Conservation (phyloP, 768 basidiomycete genomes). For the Tulasnella sp. region DNA sequence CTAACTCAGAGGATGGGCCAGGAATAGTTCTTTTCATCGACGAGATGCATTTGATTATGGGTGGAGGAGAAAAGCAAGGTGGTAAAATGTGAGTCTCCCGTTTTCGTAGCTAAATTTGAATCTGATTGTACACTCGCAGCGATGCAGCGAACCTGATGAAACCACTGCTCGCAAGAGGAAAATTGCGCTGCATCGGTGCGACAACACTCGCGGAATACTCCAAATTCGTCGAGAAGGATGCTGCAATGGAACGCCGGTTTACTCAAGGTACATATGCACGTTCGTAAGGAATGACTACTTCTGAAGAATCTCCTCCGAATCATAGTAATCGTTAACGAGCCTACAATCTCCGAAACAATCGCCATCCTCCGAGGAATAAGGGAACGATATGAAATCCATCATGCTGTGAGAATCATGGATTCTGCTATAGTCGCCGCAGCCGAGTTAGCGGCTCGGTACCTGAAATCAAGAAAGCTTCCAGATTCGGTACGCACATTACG, state of each 20-base stretch:
- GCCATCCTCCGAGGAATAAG: constrained; percentile 86
- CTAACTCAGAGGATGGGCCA: constrained; percentile 55
- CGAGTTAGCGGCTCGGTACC: constrained; percentile 80
- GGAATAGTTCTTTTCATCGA: constrained; percentile 90
- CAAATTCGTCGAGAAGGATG: constrained; percentile 86
- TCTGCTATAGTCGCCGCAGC: constrained; percentile 79
- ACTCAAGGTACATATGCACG: too few relatives aligned
- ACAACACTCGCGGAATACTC: constrained; percentile 87
- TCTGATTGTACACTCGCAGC: too few relatives aligned
- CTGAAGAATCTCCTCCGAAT: too few relatives aligned
- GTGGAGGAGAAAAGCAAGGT: too few relatives aligned
- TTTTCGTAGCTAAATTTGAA: too few relatives aligned
- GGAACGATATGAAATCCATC: constrained; percentile 85
- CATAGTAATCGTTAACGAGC: constrained; percentile 81
- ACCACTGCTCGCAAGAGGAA: constrained; percentile 78
- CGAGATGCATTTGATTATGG: constrained; percentile 89
- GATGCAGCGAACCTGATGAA: constrained; percentile 65
- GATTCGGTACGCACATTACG: not conserved
- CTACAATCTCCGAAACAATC: constrained; percentile 75
- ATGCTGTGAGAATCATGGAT: constrained; percentile 79
- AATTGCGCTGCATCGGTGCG: constrained; percentile 64
- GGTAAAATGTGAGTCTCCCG: too few relatives aligned
- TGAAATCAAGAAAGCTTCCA: constrained; percentile 27
- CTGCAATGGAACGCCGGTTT: constrained; percentile 80
- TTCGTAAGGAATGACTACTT: too few relatives aligned